Percentiles rank a stretch among this genome's conserved stretches.
Evolutionary conservation across 345 rosid species (phyloP).

Genomic region (Eucalyptus sideroxylon): DNA sequence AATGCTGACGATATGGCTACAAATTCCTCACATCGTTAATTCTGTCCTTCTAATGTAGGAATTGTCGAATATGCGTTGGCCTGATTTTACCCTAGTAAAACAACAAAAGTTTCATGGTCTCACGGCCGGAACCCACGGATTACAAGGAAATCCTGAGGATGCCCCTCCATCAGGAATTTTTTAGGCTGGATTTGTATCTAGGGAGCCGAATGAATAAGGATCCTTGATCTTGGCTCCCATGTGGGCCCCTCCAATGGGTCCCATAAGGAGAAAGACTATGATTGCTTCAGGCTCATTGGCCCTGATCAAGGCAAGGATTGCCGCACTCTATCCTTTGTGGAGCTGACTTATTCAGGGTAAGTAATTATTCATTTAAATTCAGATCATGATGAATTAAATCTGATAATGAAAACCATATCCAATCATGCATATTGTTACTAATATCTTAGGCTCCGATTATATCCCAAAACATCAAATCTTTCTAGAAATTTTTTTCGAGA

Average conservation of each 20-base stretch:
- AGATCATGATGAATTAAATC: neutral
- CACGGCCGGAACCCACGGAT: neutral
- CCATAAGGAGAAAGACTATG: too few relatives aligned
- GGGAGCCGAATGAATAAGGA: neutral
- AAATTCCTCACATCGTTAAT: neutral
- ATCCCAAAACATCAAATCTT: too few relatives aligned
- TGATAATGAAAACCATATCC: neutral
- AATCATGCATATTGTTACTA: neutral
- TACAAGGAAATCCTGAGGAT: neutral
- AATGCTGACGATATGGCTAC: neutral
- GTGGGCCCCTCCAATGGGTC: too few relatives aligned
- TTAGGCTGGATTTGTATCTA: neutral
- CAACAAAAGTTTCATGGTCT: neutral
- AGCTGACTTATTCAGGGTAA: neutral
- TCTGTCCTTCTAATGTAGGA: neutral
- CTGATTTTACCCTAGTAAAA: too few relatives aligned
- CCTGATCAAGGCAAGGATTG: neutral
- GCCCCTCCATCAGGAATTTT: neutral
- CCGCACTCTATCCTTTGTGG: neutral
- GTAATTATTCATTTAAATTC: too few relatives aligned
- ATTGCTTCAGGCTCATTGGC: neutral
- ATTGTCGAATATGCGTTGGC: too few relatives aligned
- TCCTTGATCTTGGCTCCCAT: neutral
- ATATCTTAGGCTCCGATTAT: neutral
- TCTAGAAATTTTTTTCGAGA: too few relatives aligned